phyloP scores from a whole-genome alignment of 2,329 filamentous ascomycete species.

The Aspergillus jensenii region DNA sequence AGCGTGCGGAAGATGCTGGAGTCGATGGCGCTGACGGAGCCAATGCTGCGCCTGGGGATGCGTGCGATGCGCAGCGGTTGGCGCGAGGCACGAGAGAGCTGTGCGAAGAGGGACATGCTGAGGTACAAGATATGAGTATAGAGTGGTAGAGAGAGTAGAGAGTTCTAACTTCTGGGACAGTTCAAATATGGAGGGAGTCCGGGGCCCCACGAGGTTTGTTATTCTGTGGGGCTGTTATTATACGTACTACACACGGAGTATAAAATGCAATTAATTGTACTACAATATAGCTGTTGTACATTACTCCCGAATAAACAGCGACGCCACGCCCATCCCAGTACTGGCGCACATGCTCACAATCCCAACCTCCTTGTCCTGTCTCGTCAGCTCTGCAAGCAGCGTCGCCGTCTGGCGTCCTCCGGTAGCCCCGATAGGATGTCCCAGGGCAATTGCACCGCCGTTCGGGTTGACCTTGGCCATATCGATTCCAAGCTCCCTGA shows the following conservation, averaged over 20 bases:
- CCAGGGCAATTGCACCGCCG: conserved; percentile 86
- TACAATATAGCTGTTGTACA: not conserved
- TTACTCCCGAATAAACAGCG: conserved; percentile 25
- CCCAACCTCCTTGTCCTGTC: conserved; percentile 81
- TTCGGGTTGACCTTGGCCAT: conserved; percentile 77
- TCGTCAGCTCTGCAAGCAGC: conserved; percentile 76
- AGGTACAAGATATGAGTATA: too few relatives aligned
- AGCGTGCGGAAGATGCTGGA: conserved; percentile 15
- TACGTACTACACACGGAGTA: too few relatives aligned
- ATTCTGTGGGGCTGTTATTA: too few relatives aligned
- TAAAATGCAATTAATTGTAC: too few relatives aligned
- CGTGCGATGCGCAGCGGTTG: conserved; percentile 1
- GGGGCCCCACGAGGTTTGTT: too few relatives aligned
- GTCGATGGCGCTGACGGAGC: conserved; percentile 23
- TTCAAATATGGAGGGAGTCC: too few relatives aligned
- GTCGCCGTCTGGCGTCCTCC: conserved; percentile 85
- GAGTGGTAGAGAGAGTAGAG: too few relatives aligned
- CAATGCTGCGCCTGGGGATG: conserved; percentile 64
- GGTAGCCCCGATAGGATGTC: conserved; percentile 84
- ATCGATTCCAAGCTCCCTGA: conserved; percentile 62
- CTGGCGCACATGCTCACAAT: conserved; percentile 80
- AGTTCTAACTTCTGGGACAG: too few relatives aligned
- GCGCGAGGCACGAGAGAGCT: conserved; percentile 13
- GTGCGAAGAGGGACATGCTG: conserved; percentile 13
- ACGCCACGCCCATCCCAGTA: conserved; percentile 28